Conservation (phyloP, 352 stramenopile species). For the Globisporangium nagaii region DNA sequence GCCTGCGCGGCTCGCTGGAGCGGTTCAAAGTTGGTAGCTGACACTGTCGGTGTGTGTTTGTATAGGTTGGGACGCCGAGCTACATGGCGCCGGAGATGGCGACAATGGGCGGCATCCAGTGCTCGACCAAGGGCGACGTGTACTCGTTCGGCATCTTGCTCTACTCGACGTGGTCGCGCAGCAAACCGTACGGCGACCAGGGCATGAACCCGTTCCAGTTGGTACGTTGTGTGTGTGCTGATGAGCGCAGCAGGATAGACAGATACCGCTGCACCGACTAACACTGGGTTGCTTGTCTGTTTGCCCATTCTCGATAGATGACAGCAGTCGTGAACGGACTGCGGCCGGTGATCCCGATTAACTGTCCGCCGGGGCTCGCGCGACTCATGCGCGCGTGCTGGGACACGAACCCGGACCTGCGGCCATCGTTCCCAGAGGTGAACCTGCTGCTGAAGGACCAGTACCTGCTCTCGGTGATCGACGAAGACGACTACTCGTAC, state of each 20-base stretch:
- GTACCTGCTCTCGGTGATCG: slow-evolving; percentile 52
- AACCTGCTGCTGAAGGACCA: slow-evolving; percentile 72
- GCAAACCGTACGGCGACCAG: slow-evolving; percentile 86
- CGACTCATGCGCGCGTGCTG: slow-evolving; percentile 82
- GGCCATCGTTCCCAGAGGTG: slow-evolving; percentile 78
- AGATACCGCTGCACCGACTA: too few species aligned
- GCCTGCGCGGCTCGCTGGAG: too few species aligned
- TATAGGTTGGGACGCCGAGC: slow-evolving; percentile 76
- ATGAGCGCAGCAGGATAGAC: too few species aligned
- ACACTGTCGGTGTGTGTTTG: background rate
- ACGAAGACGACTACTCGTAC: slow-evolving; percentile 56
- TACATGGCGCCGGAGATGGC: slow-evolving; percentile 91
- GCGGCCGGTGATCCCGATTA: slow-evolving; percentile 78
- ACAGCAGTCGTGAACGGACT: slow-evolving; percentile 83
- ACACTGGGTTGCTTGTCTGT: too few species aligned
- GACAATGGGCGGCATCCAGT: slow-evolving; percentile 84
- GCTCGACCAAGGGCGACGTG: slow-evolving; percentile 84
- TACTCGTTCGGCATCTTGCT: slow-evolving; percentile 85
- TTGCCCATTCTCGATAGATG: slow-evolving; percentile 38
- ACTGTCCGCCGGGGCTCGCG: slow-evolving; percentile 65
- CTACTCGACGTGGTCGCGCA: slow-evolving; percentile 85
- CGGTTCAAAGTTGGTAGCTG: background rate
- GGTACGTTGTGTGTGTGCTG: slow-evolving; percentile 30
- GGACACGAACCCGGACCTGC: slow-evolving; percentile 64
- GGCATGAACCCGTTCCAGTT: slow-evolving; percentile 88